Conservation (phyloP, 306 rosid species). For the Vigna nakashimae region DNA sequence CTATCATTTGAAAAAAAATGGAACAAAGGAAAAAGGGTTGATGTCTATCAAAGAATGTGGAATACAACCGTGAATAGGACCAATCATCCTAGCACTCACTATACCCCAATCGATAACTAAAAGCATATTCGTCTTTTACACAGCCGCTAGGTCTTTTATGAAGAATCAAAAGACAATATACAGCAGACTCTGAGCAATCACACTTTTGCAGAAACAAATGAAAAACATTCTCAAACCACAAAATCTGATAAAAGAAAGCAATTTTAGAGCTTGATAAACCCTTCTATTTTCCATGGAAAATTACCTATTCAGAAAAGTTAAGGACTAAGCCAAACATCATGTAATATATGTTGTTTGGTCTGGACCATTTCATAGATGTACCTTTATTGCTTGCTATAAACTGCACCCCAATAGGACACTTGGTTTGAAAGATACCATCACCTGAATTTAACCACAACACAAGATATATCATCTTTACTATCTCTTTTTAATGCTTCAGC, state of each 20-base stretch:
- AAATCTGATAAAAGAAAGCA: conserved; percentile 46
- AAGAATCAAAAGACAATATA: conserved; percentile 46
- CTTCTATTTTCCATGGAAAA: conserved; percentile 36
- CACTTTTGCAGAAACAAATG: conserved; percentile 53
- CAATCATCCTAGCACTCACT: conserved; percentile 44
- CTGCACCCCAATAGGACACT: conserved; percentile 42
- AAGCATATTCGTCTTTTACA: conserved; percentile 54
- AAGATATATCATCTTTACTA: conserved; percentile 91
- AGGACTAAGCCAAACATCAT: conserved; percentile 49
- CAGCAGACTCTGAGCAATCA: conserved; percentile 48
- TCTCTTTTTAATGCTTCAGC: conserved; percentile 83
- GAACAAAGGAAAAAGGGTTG: conserved; percentile 35
- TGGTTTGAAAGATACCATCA: conserved; percentile 46
- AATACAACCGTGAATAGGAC: conserved; percentile 31
- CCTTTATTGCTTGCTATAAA: conserved; percentile 54
- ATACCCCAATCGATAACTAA: conserved; percentile 49
- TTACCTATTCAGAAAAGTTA: conserved; percentile 36
- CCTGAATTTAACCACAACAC: conserved; percentile 82
- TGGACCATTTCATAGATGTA: conserved; percentile 41
- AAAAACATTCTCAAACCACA: conserved; percentile 64
- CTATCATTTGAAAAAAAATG: conserved; percentile 31
- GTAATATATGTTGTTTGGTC: conserved; percentile 46
- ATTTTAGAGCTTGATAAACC: conserved; percentile 54
- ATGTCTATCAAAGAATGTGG: conserved; percentile 29
- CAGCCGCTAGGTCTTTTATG: conserved; percentile 47